phyloP scores from a whole-genome alignment of 73 alveolate genomes.

The Paramecium primaurelia region DNA sequence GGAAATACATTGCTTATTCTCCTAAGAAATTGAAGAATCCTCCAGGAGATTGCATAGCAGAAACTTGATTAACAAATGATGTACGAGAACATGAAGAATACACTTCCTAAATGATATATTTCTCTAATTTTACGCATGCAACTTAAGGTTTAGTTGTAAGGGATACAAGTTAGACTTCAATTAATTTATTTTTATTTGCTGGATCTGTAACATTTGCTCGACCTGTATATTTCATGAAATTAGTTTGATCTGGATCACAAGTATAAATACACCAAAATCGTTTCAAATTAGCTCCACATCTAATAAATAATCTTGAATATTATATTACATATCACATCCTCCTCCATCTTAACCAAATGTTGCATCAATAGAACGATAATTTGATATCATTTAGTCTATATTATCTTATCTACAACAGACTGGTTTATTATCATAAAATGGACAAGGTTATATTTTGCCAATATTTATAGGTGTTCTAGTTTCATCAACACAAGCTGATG shows the following conservation, averaged over 20 bases:
- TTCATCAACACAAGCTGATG: neutral
- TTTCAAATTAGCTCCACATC: slow-evolving; percentile 67
- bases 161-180: slow-evolving; percentile 45
- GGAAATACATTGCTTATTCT: slow-evolving; percentile 58
- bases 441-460: neutral
- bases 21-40: slow-evolving; percentile 70
- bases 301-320: neutral
- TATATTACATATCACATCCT: slow-evolving; percentile 65
- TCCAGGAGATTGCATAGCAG: slow-evolving; percentile 71
- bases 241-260: slow-evolving; percentile 67
- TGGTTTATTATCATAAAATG: slow-evolving; percentile 15
- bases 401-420: slow-evolving; percentile 20
- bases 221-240: slow-evolving; percentile 49
- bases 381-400: slow-evolving; percentile 27
- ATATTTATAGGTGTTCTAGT: neutral
- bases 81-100: slow-evolving; percentile 60
- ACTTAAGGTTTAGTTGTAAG: slow-evolving; percentile 47
- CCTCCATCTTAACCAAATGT: slow-evolving; percentile 69
- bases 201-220: slow-evolving; percentile 63
- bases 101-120: neutral
- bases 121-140: slow-evolving; percentile 45
- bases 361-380: slow-evolving; percentile 58
- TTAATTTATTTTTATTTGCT: slow-evolving; percentile 29
- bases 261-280: slow-evolving; percentile 76
- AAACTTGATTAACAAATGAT: slow-evolving; percentile 62